Conservation (phyloP, 2,329 filamentous ascomycete species). For the Talaromyces verruculosus region DNA sequence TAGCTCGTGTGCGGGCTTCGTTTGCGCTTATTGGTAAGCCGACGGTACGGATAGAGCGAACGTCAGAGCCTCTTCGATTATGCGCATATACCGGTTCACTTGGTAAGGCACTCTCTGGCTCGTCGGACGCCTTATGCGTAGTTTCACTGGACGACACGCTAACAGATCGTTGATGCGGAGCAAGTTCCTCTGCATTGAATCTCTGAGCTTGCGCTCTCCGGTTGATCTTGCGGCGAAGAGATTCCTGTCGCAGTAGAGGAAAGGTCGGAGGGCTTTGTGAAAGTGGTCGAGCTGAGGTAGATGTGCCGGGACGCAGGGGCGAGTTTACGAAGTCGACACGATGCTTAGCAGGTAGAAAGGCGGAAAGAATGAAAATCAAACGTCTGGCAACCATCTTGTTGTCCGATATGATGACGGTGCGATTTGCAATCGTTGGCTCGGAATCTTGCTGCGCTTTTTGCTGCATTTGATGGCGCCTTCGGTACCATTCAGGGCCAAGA, state of each 20-base stretch:
- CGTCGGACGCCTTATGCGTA: slow-evolving; percentile 36
- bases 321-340: slow-evolving; percentile 41
- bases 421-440: slow-evolving; percentile 50
- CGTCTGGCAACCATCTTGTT: slow-evolving; percentile 61
- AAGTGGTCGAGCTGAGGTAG: slow-evolving; percentile 49
- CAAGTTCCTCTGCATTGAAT: slow-evolving; percentile 36
- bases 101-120: slow-evolving; percentile 28
- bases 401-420: slow-evolving; percentile 58
- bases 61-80: slow-evolving; percentile 44
- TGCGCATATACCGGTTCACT: slow-evolving; percentile 28
- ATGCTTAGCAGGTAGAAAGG: slow-evolving; percentile 56
- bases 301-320: slow-evolving; percentile 42
- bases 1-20: slow-evolving; percentile 46
- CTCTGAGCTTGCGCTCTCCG: slow-evolving; percentile 51
- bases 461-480: slow-evolving; percentile 53
- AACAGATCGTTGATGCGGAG: slow-evolving; percentile 41
- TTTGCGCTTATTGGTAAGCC: slow-evolving; percentile 49
- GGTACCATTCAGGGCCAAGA: slow-evolving; percentile 56
- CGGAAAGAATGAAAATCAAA: slow-evolving; percentile 58
- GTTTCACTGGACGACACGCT: slow-evolving; percentile 48
- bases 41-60: slow-evolving; percentile 44
- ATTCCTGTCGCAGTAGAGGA: slow-evolving; percentile 53
- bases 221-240: slow-evolving; percentile 56
- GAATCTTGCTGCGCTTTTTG: slow-evolving; percentile 50
- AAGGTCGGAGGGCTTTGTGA: slow-evolving; percentile 56